Conservation (phyloP, 306 rosid species). For the Adenanthera pavonina region DNA sequence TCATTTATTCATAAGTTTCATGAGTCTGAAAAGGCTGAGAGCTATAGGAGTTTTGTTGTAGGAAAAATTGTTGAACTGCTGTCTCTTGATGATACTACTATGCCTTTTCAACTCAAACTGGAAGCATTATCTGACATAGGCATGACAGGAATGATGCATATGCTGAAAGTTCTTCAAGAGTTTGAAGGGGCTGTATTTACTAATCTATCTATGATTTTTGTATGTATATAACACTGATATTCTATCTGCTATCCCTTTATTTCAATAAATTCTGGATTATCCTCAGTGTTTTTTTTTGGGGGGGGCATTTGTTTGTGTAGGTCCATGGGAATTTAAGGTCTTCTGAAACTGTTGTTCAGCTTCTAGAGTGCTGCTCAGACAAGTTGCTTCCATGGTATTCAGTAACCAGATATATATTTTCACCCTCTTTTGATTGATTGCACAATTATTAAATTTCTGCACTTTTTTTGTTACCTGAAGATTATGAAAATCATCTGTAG, state of each 20-base stretch:
- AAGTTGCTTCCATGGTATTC: slow-evolving; percentile 85
- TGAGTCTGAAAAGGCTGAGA: slow-evolving; percentile 65
- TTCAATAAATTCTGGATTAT: slow-evolving; percentile 38
- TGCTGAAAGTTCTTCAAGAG: slow-evolving; percentile 75
- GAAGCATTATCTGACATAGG: slow-evolving; percentile 77
- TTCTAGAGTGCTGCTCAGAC: slow-evolving; percentile 80
- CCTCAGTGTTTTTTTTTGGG: slow-evolving; percentile 26
- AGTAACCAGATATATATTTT: slow-evolving; percentile 18
- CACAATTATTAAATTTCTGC: not conserved
- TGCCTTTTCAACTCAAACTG: slow-evolving; percentile 74
- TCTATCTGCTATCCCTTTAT: slow-evolving; percentile 33
- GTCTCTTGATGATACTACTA: slow-evolving; percentile 52
- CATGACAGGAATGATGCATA: slow-evolving; percentile 65
- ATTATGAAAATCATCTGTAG: not conserved
- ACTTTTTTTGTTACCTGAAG: not conserved
- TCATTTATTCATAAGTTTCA: slow-evolving; percentile 55
- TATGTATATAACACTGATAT: slow-evolving; percentile 42
- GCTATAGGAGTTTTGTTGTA: slow-evolving; percentile 63
- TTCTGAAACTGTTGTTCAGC: slow-evolving; percentile 57
- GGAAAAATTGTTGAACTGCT: slow-evolving; percentile 64
- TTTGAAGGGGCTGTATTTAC: slow-evolving; percentile 64
- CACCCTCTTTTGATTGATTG: slow-evolving; percentile 30
- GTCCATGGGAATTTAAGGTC: slow-evolving; percentile 56
- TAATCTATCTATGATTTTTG: slow-evolving; percentile 61
- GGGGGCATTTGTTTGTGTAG: slow-evolving; percentile 53